Base-by-base conservation (phyloP, 1,284 basidiomycete genomes). In the Gomphus bonarii region DNA sequence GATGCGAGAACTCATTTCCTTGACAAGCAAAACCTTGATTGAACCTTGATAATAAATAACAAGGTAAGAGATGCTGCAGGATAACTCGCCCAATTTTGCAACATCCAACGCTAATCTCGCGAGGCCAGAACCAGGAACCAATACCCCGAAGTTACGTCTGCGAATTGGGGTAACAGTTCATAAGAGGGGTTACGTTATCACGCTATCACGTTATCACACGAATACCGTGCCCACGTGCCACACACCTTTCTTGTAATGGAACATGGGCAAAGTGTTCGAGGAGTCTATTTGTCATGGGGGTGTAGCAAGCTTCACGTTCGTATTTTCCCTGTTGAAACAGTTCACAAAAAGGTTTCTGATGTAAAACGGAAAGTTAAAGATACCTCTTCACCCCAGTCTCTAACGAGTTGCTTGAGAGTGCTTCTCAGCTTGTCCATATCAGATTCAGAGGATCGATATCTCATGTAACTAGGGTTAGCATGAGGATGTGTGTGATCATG, bases 1-100 rank as follows among this genome's bases (percentile, higher is more conserved):
- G 93, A 61, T 93, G 88, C 35, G 89, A 93, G 67, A 95, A 95
- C 69, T 97, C 94, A 67, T 95, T 97, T 9, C 88, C 93, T 69
- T 94, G 91, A 58, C 85, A 88, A 3, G 85, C 72, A 63, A 93
- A 95, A 9, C 90, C 91, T 91, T 64, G 25, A 30, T 5, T 30
- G n/a, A 63, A 54, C 16, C 55, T 50, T 25, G 57, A 60, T 58
- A 56, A 58, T 22, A 49, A 53, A 44, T 16, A 48, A 31, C 11
- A 50, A 9, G 12, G 11, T 20, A 11, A 12, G 18, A n/a, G 36
- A 12, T 25, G 20, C 16, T 18, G 30, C 30, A 38, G 36, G 8
- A 18, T 48, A n/a, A 61, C 73, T 50, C 59, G 89, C 91, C 92
- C 59, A 85, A 75, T 40, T 77, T 80, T 1, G 91, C 91, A 4